phyloP scores from a whole-genome alignment of 164 flowering plant species.

The Dillenia turbinata region DNA sequence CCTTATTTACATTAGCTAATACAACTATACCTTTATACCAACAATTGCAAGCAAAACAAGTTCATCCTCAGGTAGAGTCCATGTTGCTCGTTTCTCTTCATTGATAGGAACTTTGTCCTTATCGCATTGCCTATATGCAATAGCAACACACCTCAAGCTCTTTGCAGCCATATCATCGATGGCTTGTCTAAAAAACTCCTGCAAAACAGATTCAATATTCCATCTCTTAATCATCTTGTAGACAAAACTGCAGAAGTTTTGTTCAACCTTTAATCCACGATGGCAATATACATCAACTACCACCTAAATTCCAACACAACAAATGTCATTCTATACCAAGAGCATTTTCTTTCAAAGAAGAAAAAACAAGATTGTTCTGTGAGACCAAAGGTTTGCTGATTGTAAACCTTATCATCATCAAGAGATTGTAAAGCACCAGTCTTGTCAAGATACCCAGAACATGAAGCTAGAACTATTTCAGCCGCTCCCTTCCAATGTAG shows the following conservation, averaged over 20 bases:
- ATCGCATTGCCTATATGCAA: conserved; percentile 62
- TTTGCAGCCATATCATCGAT: conserved; percentile 82
- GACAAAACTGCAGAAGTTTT: too few relatives aligned
- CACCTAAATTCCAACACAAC: too few relatives aligned
- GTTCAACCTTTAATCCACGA: too few relatives aligned
- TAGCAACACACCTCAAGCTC: conserved; percentile 88
- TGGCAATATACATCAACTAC: too few relatives aligned
- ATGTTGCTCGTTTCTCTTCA: conserved; percentile 51
- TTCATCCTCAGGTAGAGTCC: conserved; percentile 81
- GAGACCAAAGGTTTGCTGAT: too few relatives aligned
- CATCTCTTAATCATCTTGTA: too few relatives aligned
- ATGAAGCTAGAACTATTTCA: conserved; percentile 74
- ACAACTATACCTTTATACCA: conserved; percentile 71
- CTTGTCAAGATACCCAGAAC: conserved; percentile 51
- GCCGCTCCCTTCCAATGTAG: conserved; percentile 99
- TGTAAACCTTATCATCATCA: conserved; percentile 61
- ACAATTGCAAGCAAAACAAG: conserved; percentile 81
- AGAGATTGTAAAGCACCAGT: conserved; percentile 31
- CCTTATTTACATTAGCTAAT: too few relatives aligned
- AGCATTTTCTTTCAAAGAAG: too few relatives aligned
- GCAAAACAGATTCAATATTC: conserved; percentile 7
- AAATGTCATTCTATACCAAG: too few relatives aligned
- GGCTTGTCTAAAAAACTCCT: conserved; percentile 53
- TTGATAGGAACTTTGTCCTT: conserved; percentile 50
- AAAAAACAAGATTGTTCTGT: too few relatives aligned